A percentile compares a stretch with the other conserved stretches of the same genome.
Evolutionary conservation across 345 rosid genomes (phyloP).

Genomic region (Viola odorata): DNA sequence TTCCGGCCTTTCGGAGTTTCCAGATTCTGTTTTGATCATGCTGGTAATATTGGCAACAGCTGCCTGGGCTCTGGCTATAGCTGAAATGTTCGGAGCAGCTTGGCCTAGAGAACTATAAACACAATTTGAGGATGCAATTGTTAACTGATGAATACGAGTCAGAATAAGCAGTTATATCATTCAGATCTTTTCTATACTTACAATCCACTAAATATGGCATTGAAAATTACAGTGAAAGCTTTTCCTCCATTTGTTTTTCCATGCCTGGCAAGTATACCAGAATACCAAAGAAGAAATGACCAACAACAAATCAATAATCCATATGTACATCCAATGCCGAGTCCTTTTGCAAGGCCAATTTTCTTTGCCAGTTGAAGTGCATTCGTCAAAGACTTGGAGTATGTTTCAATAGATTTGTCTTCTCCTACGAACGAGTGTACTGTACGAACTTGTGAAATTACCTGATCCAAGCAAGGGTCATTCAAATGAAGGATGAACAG

Average conservation of each 20-base stretch:
- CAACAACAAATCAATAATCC: conserved; percentile 67
- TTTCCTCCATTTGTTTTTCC: conserved; percentile 58
- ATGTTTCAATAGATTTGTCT: conserved; percentile 49
- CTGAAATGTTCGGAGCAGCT: conserved; percentile 69
- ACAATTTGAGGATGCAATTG: conserved; percentile 15
- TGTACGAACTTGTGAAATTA: conserved; percentile 66
- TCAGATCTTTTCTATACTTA: conserved; percentile 34
- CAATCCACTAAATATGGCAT: conserved; percentile 77
- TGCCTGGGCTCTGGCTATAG: conserved; percentile 63
- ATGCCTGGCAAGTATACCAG: conserved; percentile 64
- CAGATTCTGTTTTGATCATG: conserved; percentile 37
- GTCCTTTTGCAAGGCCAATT: conserved; percentile 65
- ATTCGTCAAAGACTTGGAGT: conserved; percentile 48
- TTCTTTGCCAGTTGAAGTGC: conserved; percentile 54
- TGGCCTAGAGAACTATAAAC: conserved; percentile 66
- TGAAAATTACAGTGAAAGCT: conserved; percentile 69
- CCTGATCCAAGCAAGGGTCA: conserved; percentile 24
- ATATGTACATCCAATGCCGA: conserved; percentile 67
- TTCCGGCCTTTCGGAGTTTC: conserved; percentile 22
- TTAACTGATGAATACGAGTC: conserved; percentile 7
- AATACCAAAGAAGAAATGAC: conserved; percentile 76
- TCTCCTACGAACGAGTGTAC: conserved; percentile 79
- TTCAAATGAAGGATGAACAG: not conserved
- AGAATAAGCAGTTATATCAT: not conserved
- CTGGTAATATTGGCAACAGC: conserved; percentile 59